phyloP scores from a whole-genome alignment of 371 early-diverging fungal genomes.

The Lichtheimia ornata region DNA sequence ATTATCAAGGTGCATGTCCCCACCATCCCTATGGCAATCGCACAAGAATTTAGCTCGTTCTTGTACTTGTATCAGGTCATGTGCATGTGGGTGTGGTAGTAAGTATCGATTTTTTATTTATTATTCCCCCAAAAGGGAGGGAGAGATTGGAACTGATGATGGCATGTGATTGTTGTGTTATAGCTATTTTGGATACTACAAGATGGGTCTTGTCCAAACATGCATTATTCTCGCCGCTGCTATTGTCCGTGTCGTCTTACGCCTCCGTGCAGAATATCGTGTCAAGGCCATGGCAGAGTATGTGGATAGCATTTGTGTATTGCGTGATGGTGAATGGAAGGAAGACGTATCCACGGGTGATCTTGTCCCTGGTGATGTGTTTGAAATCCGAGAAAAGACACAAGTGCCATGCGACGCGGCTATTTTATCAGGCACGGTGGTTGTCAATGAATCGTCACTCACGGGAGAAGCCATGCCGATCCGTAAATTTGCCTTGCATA shows the following conservation, averaged over 20 bases:
- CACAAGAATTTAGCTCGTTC: conserved; percentile 65
- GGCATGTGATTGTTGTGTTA: neutral
- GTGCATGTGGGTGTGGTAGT: conserved; percentile 72
- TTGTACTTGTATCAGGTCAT: conserved; percentile 79
- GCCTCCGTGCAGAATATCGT: conserved; percentile 56
- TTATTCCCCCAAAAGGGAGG: neutral
- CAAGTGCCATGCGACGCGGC: conserved; percentile 65
- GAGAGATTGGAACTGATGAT: neutral
- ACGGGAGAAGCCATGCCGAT: conserved; percentile 88
- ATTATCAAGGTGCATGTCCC: conserved; percentile 64
- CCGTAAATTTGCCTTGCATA: conserved; percentile 68
- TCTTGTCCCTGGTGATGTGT: conserved; percentile 71
- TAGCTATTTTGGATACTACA: conserved; percentile 66
- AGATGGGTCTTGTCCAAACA: conserved; percentile 72
- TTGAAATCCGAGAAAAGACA: conserved; percentile 28
- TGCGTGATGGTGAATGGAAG: conserved; percentile 63
- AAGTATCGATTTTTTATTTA: conserved; percentile 17
- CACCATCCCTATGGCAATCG: conserved; percentile 45
- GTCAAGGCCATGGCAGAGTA: conserved; percentile 67
- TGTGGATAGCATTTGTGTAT: conserved; percentile 36
- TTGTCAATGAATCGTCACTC: conserved; percentile 82
- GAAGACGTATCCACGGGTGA: conserved; percentile 42
- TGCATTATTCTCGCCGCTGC: conserved; percentile 68
- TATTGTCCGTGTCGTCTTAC: conserved; percentile 60
- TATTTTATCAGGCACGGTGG: conserved; percentile 68